A percentile compares a stretch with the other conserved stretches of the same genome.
These are phyloP conservation scores for Geotrichum bryndzae DNA, from an alignment of 1,139 yeast species.

Conservation along the genomic window DNA sequence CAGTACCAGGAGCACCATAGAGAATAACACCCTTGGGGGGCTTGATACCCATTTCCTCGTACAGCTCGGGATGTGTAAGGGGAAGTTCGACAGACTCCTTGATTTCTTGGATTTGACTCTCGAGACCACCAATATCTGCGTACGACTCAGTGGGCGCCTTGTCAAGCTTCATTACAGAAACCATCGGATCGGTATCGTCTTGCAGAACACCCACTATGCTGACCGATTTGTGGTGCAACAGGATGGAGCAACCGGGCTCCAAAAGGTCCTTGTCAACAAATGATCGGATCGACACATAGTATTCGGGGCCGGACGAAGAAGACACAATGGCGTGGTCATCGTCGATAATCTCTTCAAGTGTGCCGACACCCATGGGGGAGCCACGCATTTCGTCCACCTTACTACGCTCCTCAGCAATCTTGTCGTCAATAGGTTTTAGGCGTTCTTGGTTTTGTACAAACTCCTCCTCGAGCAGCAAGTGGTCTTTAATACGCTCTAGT, in stretches of 20 bases:
- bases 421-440: conserved; percentile 92
- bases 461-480: conserved; percentile 88
- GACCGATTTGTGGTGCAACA: conserved; percentile 91
- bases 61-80: conserved; percentile 92
- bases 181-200: conserved; percentile 98
- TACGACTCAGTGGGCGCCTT: conserved; percentile 96
- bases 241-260: conserved; percentile 97
- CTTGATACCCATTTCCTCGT: conserved; percentile 98
- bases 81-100: conserved; percentile 98
- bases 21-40: conserved; percentile 98
- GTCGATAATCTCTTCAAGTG: conserved; percentile 92
- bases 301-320: conserved; percentile 93
- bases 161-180: conserved; percentile 93
- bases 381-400: conserved; percentile 95
- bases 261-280: conserved; percentile 93
- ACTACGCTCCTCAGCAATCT: conserved; percentile 92
- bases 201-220: conserved; percentile 92
- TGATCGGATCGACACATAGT: conserved; percentile 91
- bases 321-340: conserved; percentile 99
- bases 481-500: conserved; percentile 95
- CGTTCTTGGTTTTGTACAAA: conserved; percentile 93
- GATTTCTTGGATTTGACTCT: conserved; percentile 92
- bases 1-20: conserved; percentile 99
- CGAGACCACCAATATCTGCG: conserved; percentile 97
- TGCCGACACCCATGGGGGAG: conserved; percentile 94